Base-by-base conservation (phyloP, 2,329 filamentous ascomycete species). In the Kalaharituber pfeilii region DNA sequence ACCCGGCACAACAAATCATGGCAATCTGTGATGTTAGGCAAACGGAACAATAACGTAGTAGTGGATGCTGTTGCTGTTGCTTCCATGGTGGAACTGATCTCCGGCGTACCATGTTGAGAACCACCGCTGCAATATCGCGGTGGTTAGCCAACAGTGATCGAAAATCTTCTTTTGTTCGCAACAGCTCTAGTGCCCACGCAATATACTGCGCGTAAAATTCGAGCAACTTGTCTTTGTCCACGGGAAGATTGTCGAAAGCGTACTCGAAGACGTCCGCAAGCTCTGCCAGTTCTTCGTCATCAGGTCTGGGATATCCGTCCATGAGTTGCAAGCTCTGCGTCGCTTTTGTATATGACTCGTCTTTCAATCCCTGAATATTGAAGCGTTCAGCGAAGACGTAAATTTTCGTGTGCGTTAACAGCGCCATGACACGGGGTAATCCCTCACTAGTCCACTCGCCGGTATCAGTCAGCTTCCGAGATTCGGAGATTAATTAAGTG, bases 241-340 rank as follows among this genome's bases (percentile, higher is more conserved):
- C 50, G 28, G 56, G 54, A 15, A 58, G 42, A 30, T 56, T 56
- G 3, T 30, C 30, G 27, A 53, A 36, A 5, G 49, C 39, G 7
- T 56, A 49, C 25, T 26, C 26, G 15, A 57, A 28, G n/a, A 56
- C 8, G 5, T 50, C 15, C 13, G 55, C 11, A 45, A 50, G n/a
- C 5, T 11, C 30, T 3, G 20, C 22, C 4, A 15, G 18, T 15
- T 49, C 44, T 18, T 29, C 33, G 20, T 39, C 33, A 18, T 18
- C 20, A 15, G 33, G 33, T 4, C 33, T 13, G 4, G 33, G 33
- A 8, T 39, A 39, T 13, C 33, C 33, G 5, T 39, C 1, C 4
- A 39, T 13, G 1, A 18, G 13, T 5, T 39, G 2, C 20, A 39
- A 39, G 2, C 7, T 39, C 1, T 3, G 5, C 13, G 5, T 39